These are phyloP conservation scores for Cucumis melo DNA, from an alignment of 306 rosid genomes.

Conservation along the genomic window DNA sequence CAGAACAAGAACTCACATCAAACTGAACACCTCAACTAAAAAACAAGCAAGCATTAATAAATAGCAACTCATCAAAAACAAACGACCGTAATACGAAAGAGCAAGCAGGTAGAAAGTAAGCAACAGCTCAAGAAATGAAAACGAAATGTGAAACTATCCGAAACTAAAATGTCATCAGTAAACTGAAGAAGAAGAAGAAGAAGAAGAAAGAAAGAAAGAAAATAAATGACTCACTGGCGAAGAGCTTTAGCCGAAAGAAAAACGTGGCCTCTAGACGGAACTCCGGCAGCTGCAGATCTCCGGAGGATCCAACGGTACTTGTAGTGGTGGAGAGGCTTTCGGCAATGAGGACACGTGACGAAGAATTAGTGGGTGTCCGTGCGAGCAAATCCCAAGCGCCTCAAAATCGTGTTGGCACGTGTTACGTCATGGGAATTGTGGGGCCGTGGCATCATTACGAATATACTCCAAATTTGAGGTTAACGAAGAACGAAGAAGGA, in stretches of 20 bases:
- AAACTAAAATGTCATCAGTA: neutral
- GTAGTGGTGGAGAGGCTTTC: neutral
- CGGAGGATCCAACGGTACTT: neutral
- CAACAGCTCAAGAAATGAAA: neutral
- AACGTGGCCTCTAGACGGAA: neutral
- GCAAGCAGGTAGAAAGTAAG: neutral
- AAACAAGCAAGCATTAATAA: neutral
- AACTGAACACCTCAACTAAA: neutral
- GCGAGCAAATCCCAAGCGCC: neutral
- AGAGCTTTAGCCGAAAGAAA: neutral
- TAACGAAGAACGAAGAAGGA: neutral
- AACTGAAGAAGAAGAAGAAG: neutral
- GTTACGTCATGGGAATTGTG: neutral
- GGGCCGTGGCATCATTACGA: constrained; percentile 1
- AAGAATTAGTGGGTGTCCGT: neutral
- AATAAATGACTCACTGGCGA: neutral
- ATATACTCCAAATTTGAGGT: neutral
- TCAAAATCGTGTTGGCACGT: neutral
- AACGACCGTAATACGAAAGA: neutral
- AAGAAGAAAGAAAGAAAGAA: neutral
- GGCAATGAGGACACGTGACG: neutral
- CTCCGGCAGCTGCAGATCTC: neutral
- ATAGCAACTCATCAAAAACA: neutral
- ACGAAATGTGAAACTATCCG: neutral
- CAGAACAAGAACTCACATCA: neutral